phyloP scores from a whole-genome alignment of 352 stramenopile species.

The Blastocystis sp. region DNA sequence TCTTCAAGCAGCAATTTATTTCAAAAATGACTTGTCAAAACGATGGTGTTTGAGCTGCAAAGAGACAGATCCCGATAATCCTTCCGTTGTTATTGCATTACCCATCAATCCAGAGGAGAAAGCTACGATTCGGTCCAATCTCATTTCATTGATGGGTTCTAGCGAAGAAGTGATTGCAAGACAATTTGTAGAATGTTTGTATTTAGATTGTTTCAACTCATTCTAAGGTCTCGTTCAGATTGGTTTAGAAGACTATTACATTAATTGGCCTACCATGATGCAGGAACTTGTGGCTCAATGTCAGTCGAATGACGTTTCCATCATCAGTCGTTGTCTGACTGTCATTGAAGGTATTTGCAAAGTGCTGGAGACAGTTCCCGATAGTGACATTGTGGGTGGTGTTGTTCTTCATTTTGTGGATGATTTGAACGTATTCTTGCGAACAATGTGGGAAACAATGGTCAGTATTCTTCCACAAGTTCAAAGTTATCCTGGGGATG shows the following conservation, averaged over 20 bases:
- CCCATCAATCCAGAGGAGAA: slow-evolving; percentile 31
- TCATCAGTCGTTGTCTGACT: background rate
- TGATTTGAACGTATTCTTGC: slow-evolving; percentile 42
- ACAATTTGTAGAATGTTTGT: slow-evolving; percentile 16
- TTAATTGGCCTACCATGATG: slow-evolving; percentile 59
- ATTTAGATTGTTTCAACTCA: background rate
- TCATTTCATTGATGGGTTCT: background rate
- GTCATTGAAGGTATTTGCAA: slow-evolving; percentile 56
- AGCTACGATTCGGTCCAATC: background rate
- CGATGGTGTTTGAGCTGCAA: slow-evolving; percentile 40
- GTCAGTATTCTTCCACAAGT: background rate
- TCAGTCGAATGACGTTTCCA: background rate
- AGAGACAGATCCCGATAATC: slow-evolving; percentile 46
- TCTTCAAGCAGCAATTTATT: slow-evolving; percentile 53
- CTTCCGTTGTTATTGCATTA: background rate
- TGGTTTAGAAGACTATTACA: slow-evolving; percentile 57
- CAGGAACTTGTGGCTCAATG: slow-evolving; percentile 31
- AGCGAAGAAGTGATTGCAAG: slow-evolving; percentile 8
- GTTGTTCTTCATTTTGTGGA: slow-evolving; percentile 54
- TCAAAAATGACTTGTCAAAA: slow-evolving; percentile 55
- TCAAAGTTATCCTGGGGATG: background rate
- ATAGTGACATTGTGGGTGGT: slow-evolving; percentile 50
- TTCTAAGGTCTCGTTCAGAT: slow-evolving; percentile 31
- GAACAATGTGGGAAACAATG: background rate
- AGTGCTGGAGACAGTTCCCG: slow-evolving; percentile 39